These are phyloP conservation scores for Phytophthora megakarya DNA, from an alignment of 352 stramenopile species.

Conservation along the genomic window DNA sequence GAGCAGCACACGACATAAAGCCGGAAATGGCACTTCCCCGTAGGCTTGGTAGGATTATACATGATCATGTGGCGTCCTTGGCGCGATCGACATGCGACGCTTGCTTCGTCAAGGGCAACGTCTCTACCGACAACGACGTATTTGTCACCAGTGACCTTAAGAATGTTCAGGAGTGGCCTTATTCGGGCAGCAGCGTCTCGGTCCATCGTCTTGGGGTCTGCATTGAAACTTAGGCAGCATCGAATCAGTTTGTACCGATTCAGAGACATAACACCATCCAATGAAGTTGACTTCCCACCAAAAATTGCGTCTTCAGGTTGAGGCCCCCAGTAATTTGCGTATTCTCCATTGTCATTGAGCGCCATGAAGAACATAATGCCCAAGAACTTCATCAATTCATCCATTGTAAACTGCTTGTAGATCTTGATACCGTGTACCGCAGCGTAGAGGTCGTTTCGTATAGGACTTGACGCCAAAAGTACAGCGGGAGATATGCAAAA, in stretches of 20 bases:
- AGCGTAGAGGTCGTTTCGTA: not conserved
- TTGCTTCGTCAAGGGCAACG: conserved; percentile 31
- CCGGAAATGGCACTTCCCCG: not conserved
- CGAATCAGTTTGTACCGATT: not conserved
- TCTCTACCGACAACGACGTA: conserved; percentile 23
- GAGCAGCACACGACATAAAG: conserved; percentile 34
- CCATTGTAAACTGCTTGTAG: not conserved
- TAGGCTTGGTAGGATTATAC: not conserved
- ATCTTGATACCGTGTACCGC: not conserved
- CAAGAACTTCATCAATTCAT: not conserved
- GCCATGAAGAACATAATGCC: not conserved
- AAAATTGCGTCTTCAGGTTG: not conserved
- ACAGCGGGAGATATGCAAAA: not conserved
- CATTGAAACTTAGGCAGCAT: not conserved
- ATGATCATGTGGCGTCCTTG: not conserved
- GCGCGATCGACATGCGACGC: not conserved
- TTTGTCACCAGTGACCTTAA: not conserved
- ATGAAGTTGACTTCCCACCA: not conserved
- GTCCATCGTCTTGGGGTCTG: not conserved
- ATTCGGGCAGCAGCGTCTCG: not conserved
- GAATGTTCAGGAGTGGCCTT: not conserved
- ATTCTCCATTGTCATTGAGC: not conserved
- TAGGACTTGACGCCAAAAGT: not conserved
- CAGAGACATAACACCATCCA: not conserved
- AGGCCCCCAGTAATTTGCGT: not conserved